Percentiles rank a stretch among this genome's conserved stretches.
Evolutionary conservation across 768 basidiomycete species (phyloP).

Genomic region (Cantharellus cinnabarinus): DNA sequence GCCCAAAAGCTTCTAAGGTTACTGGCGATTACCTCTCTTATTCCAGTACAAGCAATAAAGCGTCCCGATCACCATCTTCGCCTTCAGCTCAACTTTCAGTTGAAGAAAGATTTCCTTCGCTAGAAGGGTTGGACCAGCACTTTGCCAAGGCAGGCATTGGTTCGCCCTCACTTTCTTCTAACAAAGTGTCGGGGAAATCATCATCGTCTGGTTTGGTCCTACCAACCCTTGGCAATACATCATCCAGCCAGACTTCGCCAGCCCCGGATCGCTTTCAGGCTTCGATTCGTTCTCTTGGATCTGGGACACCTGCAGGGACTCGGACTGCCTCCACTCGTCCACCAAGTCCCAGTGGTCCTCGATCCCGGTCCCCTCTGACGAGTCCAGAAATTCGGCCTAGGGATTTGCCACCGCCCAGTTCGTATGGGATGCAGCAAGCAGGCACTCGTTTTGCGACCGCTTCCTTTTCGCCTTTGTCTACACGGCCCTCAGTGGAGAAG

Average conservation of each 20-base stretch:
- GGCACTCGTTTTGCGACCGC: too few species aligned
- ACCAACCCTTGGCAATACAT: neutral
- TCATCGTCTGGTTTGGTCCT: neutral
- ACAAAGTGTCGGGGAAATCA: neutral
- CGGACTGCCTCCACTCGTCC: neutral
- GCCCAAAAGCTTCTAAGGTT: neutral
- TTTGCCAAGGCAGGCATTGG: neutral
- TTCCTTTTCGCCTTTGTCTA: too few species aligned
- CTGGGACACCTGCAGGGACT: neutral
- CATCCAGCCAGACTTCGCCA: neutral
- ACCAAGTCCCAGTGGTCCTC: neutral
- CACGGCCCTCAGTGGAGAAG: too few species aligned
- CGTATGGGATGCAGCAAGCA: too few species aligned
- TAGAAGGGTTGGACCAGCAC: slow-evolving; percentile 51
- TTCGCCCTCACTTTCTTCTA: neutral
- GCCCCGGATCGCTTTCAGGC: neutral
- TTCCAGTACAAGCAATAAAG: neutral
- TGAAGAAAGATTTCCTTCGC: slow-evolving; percentile 67
- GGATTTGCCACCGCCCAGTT: too few species aligned
- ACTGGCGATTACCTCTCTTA: neutral
- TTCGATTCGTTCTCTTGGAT: neutral
- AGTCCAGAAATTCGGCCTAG: too few species aligned
- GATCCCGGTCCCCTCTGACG: neutral
- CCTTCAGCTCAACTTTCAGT: slow-evolving; percentile 19
- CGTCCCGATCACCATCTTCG: neutral